These are phyloP conservation scores for Colletotrichum gigasporum DNA, from an alignment of 2,329 filamentous ascomycete genomes.

Conservation along the genomic window DNA sequence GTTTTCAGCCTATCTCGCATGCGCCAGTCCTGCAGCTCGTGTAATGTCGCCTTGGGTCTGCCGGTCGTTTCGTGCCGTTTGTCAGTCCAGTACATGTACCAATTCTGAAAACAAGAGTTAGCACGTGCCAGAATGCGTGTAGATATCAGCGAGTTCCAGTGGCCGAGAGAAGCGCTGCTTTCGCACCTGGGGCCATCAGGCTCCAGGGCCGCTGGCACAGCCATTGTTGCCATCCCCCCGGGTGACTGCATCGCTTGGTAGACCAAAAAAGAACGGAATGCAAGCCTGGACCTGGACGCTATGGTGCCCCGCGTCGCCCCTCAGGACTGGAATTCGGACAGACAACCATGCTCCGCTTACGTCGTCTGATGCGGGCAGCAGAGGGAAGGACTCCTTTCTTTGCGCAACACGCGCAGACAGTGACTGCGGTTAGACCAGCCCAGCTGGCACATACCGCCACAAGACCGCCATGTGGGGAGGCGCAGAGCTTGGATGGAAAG, in stretches of 20 bases:
- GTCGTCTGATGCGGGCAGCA: not conserved
- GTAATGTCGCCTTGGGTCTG: slow-evolving; percentile 76
- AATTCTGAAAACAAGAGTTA: slow-evolving; percentile 70
- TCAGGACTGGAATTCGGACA: not conserved
- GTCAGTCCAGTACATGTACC: slow-evolving; percentile 99
- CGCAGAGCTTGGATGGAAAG: slow-evolving; percentile 9
- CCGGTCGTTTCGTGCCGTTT: slow-evolving; percentile 96
- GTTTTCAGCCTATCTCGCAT: slow-evolving; percentile 98
- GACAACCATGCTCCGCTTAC: not conserved
- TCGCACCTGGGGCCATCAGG: not conserved
- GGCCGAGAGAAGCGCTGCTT: not conserved
- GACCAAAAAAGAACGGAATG: slow-evolving; percentile 4
- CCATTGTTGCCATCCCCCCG: not conserved
- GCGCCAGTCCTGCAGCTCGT: slow-evolving; percentile 89
- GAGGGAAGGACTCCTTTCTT: not conserved
- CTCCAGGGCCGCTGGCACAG: not conserved
- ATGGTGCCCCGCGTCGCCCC: not conserved
- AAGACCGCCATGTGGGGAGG: slow-evolving; percentile 8
- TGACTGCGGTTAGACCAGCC: slow-evolving; percentile 11
- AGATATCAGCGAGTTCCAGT: slow-evolving; percentile 6
- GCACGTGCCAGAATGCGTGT: slow-evolving; percentile 17
- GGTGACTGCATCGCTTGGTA: slow-evolving; percentile 9
- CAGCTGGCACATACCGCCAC: slow-evolving; percentile 2
- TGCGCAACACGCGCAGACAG: not conserved
- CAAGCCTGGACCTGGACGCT: not conserved